Base-by-base conservation (phyloP, 2,329 filamentous ascomycete species). In the Botryotinia globosa region DNA sequence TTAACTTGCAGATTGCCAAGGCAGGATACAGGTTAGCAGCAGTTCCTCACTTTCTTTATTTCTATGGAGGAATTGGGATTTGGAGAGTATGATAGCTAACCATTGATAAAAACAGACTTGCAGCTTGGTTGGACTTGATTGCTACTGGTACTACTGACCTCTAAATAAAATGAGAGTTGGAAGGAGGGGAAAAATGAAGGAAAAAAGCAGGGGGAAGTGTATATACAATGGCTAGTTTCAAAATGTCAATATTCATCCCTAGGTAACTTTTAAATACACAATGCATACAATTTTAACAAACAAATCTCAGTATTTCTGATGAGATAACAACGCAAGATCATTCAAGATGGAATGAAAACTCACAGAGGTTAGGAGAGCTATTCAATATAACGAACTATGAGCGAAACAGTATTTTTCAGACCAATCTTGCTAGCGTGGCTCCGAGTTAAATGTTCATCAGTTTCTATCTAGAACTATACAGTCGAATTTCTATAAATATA, bases 71-170 rank as follows among this genome's bases (percentile, higher is more conserved):
- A 22, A 10, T 8, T 29, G 18, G 16, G 2, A 39, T 39, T 12
- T 51, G 8, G 32, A 16, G 7, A n/a, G 34, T n/a, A 63, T 20
- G 3, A 71, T 42, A 5, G 44, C 44, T 69, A 54, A 69, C 16
- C 4, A 10, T 42, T 29, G n/a, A 2, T 10, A 3, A 42, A 6
- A 29, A 66, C 59, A 76, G 76, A 63, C 73, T 93, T 79, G 91
- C 88, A 2, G 87, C 86, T n/a, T 92, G 89, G 89, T 82, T 92
- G 75, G 89, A 92, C 78, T 82, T 85, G 76, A 89, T 91, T 77
- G 87, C 84, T 9, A 76, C 76, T 14, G 77, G 76, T 7, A 73
- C 54, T 14, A 74, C 73, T 58, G 51, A 29, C 18, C 63, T 72
- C 9, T 72, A 48, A 68, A 32, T 32, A 22, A 64, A 39, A 2